Base-by-base conservation (phyloP, 176 grass and related monocot genomes). In the Triticum dicoccoides region DNA sequence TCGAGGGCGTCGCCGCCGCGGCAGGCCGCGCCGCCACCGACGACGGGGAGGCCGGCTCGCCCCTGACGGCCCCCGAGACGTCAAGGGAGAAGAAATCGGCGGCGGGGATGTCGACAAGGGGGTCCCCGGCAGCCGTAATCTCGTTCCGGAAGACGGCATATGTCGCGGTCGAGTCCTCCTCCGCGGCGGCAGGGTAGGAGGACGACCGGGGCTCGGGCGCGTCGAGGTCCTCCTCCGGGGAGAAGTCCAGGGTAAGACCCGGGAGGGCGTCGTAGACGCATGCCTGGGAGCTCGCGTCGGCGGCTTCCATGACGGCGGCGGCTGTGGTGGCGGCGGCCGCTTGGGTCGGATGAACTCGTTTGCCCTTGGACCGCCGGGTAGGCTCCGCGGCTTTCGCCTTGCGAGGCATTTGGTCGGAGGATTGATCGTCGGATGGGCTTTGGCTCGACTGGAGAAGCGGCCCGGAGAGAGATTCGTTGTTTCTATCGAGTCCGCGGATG, bases 71-170 rank as follows among this genome's bases (percentile, higher is more conserved):
- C 37, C 29, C 77, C 9, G 80, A 82, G 15, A 93, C 87, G 54
- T 97, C 85, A 12, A 99, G 97, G 32, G 94, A 94, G 85, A 97
- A 96, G 92, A 94, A 99, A 27, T 96, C 92, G 4, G 82, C 25
- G 0, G 82, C 82, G 25, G 92, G 86, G 74, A 94, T 80, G 77
- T 93, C 92, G 1, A 3, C 72, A 15, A 83, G 42, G 45, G 79
- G 45, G n/a, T 86, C 92, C 20, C 80, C 87, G 9, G 66, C 71
- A 78, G 89, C 92, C 15, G 85, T 94, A 17, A 99, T 94, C 89
- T 94, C 88, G 77, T 93, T 97, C 52, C 97, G 92, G 84, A 91
- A 97, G 15, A 99, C 94, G 21, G 85, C 79, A 69, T 97, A 99
- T 61, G 92, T 83, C 25, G 52, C 21, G 63, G 92, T 54, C 37